phyloP scores from a whole-genome alignment of 371 early-diverging fungal genomes.

The Sporodiniella umbellata region DNA sequence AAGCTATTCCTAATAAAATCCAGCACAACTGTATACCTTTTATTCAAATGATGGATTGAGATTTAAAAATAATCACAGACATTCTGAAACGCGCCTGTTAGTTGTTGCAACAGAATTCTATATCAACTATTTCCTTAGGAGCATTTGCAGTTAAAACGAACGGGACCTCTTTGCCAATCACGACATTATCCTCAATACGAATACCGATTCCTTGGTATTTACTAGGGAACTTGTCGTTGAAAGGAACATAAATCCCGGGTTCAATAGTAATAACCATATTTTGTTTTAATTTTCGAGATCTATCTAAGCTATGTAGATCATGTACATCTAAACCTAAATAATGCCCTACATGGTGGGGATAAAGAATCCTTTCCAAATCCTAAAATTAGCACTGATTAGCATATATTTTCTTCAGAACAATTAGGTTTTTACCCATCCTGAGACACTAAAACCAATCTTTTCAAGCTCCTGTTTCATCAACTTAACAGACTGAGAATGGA shows the following conservation, averaged over 20 bases:
- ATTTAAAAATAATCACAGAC: slow-evolving; percentile 1
- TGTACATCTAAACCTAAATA: slow-evolving; percentile 96
- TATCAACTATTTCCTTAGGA: slow-evolving; percentile 88
- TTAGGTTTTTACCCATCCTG: slow-evolving; percentile 39
- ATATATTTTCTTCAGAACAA: background rate
- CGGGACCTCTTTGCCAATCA: slow-evolving; percentile 69
- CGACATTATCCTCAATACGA: slow-evolving; percentile 95
- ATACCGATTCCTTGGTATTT: slow-evolving; percentile 90
- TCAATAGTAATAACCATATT: slow-evolving; percentile 96
- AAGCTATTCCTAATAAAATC: too few species aligned
- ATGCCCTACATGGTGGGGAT: slow-evolving; percentile 95
- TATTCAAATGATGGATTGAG: background rate
- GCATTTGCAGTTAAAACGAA: slow-evolving; percentile 71
- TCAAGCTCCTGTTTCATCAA: slow-evolving; percentile 63
- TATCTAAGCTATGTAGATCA: slow-evolving; percentile 74
- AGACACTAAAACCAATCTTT: slow-evolving; percentile 61
- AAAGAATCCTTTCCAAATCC: slow-evolving; percentile 72
- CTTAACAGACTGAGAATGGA: slow-evolving; percentile 71
- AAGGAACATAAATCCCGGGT: slow-evolving; percentile 93
- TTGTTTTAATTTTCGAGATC: slow-evolving; percentile 64
- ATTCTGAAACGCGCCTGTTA: too few species aligned
- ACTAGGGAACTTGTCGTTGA: slow-evolving; percentile 69
- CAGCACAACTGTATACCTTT: too few species aligned
- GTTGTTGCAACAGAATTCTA: slow-evolving; percentile 69
- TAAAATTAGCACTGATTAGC: slow-evolving; percentile 6